Evolutionary conservation across 129 eudicot genomes (phyloP).

Genomic region (Arctium lappa): DNA sequence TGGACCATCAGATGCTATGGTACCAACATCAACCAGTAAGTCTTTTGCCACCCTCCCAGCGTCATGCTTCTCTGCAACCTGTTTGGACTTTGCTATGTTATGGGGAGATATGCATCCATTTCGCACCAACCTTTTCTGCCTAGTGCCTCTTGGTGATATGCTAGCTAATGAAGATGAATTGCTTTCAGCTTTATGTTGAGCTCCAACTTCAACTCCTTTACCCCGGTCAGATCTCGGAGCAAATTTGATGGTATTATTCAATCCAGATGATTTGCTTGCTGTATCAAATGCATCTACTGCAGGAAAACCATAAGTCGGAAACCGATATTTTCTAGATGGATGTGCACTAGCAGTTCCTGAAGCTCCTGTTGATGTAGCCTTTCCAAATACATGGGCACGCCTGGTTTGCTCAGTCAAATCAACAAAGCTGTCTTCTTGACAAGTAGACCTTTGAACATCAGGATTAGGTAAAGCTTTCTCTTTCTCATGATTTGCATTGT

Average conservation of each 20-base stretch:
- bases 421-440: constrained; percentile 25
- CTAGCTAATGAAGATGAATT: constrained; percentile 27
- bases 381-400: constrained; percentile 14
- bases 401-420: constrained; percentile 41
- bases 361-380: neutral
- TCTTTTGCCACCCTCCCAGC: constrained; percentile 11
- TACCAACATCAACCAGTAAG: constrained; percentile 15
- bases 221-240: constrained; percentile 27
- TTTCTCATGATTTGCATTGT: constrained; percentile 23
- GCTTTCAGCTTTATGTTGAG: constrained; percentile 29
- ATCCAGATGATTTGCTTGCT: constrained; percentile 19
- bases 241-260: constrained; percentile 17
- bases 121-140: constrained; percentile 61
- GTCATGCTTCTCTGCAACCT: constrained; percentile 31
- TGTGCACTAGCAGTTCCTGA: constrained; percentile 21
- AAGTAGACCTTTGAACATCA: constrained; percentile 22
- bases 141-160: constrained; percentile 29
- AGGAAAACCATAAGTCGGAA: constrained; percentile 15
- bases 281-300: constrained; percentile 10
- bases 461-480: constrained; percentile 33
- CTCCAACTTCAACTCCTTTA: constrained; percentile 23
- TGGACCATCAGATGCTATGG: constrained; percentile 16
- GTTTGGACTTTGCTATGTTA: constrained; percentile 59
- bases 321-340: constrained; percentile 19
- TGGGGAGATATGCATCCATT: constrained; percentile 79